These are phyloP conservation scores for Cladorrhinum sp. DNA, from an alignment of 2,329 filamentous ascomycete species.

Conservation along the genomic window DNA sequence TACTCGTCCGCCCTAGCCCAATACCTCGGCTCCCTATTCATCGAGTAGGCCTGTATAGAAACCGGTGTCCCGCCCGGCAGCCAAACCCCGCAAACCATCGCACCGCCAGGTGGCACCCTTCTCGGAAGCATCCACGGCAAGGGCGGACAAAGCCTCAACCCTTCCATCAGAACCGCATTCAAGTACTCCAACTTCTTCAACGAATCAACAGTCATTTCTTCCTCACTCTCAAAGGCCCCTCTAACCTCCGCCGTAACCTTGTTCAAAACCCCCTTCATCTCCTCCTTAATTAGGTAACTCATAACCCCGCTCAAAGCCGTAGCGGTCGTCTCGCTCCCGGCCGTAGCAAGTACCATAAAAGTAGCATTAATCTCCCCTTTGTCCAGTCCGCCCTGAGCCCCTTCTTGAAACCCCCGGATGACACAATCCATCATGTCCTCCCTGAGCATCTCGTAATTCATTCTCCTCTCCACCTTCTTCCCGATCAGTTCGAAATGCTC, in stretches of 20 bases:
- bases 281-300: conserved; percentile 40
- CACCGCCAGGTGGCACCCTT: conserved; percentile 31
- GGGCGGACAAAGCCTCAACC: conserved; percentile 33
- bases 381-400: neutral
- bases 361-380: conserved; percentile 17
- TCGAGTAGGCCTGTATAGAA: conserved; percentile 13
- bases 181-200: conserved; percentile 31
- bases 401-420: neutral
- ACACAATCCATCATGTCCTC: conserved; percentile 22
- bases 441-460: conserved; percentile 15
- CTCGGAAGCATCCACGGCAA: conserved; percentile 28
- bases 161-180: conserved; percentile 34
- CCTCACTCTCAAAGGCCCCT: conserved; percentile 32
- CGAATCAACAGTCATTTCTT: conserved; percentile 29
- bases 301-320: conserved; percentile 39
- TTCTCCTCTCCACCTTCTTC: conserved; percentile 19
- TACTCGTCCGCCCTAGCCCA: conserved; percentile 32
- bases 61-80: conserved; percentile 15
- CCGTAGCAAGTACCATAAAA: conserved; percentile 35
- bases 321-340: conserved; percentile 50
- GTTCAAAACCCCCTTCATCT: conserved; percentile 32
- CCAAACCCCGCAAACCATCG: conserved; percentile 33
- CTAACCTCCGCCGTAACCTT: conserved; percentile 41
- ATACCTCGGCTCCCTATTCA: conserved; percentile 31
- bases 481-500: conserved; percentile 13